Percentiles rank a stretch among this genome's conserved stretches.
Evolutionary conservation across 2,329 filamentous ascomycete species (phyloP).

Genomic region (Penicillium decumbens): DNA sequence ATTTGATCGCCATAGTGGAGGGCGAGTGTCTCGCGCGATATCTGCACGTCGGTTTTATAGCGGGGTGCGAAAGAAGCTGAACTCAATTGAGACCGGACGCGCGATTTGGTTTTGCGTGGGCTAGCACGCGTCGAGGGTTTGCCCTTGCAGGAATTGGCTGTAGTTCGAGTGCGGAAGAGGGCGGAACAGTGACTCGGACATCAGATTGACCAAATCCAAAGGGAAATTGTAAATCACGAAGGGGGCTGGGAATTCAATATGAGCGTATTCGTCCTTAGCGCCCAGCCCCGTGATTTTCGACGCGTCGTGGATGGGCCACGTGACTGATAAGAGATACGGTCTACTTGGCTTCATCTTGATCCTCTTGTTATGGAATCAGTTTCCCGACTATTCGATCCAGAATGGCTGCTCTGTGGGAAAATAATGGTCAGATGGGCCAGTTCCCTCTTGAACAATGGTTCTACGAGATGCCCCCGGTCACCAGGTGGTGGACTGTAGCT

Average conservation of each 20-base stretch:
- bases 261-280: slow-evolving; percentile 12
- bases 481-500: slow-evolving; percentile 92
- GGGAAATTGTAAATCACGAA: background rate
- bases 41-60: background rate
- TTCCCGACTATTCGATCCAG: background rate
- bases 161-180: background rate
- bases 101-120: background rate
- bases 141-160: background rate
- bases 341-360: slow-evolving; percentile 1
- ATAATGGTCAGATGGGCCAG: slow-evolving; percentile 48
- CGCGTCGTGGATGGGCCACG: slow-evolving; percentile 18
- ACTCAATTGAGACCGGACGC: slow-evolving; percentile 2
- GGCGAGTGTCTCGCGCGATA: background rate
- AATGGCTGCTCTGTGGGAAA: slow-evolving; percentile 45
- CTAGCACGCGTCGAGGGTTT: background rate
- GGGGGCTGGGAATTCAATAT: slow-evolving; percentile 14
- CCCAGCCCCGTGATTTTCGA: slow-evolving; percentile 18
- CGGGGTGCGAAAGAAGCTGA: slow-evolving; percentile 8
- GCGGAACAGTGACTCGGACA: background rate
- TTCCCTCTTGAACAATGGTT: slow-evolving; percentile 96
- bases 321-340: slow-evolving; percentile 7
- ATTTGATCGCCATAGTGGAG: slow-evolving; percentile 30
- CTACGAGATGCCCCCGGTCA: slow-evolving; percentile 96
- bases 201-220: background rate
- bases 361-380: background rate